Percentiles rank a stretch among this genome's conserved stretches.
Conservation (phyloP, 352 stramenopile species). For the Aphanomyces cochlioides region DNA sequence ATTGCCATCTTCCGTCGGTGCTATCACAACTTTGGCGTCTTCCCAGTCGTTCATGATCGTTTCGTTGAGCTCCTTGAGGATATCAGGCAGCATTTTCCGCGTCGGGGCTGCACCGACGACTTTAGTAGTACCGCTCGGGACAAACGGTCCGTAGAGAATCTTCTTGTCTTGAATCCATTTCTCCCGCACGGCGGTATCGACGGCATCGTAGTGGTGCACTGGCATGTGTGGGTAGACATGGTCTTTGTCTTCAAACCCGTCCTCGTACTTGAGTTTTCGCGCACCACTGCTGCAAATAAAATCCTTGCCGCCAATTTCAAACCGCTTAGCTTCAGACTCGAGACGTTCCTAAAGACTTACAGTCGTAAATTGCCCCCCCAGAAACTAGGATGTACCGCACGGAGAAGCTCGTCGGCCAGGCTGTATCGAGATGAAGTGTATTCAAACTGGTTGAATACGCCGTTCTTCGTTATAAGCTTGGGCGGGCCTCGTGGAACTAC, state of each 20-base stretch:
- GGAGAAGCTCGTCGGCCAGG: slow-evolving; percentile 54
- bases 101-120: slow-evolving; percentile 56
- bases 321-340: slow-evolving; percentile 59
- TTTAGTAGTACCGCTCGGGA: slow-evolving; percentile 50
- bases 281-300: slow-evolving; percentile 55
- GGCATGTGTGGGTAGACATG: slow-evolving; percentile 66
- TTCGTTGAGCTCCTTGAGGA: slow-evolving; percentile 68
- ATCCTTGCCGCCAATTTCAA: slow-evolving; percentile 61
- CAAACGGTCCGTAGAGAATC: slow-evolving; percentile 60
- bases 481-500: neutral
- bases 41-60: slow-evolving; percentile 60
- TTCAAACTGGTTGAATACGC: slow-evolving; percentile 74
- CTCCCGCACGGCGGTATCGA: slow-evolving; percentile 51
- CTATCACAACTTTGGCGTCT: slow-evolving; percentile 48
- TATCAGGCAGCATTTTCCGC: slow-evolving; percentile 59
- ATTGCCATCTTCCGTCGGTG: slow-evolving; percentile 55
- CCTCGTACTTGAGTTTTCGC: slow-evolving; percentile 64
- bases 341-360: slow-evolving; percentile 47
- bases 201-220: slow-evolving; percentile 57
- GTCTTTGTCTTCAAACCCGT: slow-evolving; percentile 53
- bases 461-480: slow-evolving; percentile 62
- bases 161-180: slow-evolving; percentile 71
- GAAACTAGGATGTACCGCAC: slow-evolving; percentile 29
- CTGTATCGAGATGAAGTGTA: slow-evolving; percentile 69
- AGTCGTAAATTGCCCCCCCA: neutral